Percentiles rank a stretch among this genome's conserved stretches.
Evolutionary conservation across 1,284 basidiomycete species (phyloP).

Genomic region (Sphaerobolus stellatus): DNA sequence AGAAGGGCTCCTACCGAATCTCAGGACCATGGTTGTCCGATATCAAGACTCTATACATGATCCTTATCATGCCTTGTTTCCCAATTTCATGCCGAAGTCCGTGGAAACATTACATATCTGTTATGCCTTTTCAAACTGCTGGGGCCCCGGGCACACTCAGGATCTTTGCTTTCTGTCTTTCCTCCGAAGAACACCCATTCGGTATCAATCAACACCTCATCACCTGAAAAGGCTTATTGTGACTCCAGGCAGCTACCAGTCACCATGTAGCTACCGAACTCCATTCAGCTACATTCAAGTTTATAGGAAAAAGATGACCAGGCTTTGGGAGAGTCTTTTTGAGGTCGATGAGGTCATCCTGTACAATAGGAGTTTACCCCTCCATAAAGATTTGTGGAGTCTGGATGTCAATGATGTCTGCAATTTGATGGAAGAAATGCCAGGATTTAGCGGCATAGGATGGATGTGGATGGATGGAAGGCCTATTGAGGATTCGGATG

Average conservation of each 20-base stretch:
- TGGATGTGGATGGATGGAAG: background rate
- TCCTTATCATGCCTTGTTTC: background rate
- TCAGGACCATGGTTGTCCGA: background rate
- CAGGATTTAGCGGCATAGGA: background rate
- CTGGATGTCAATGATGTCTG: background rate
- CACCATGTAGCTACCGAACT: no score
- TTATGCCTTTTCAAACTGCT: background rate
- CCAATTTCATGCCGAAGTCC: background rate
- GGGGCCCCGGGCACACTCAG: background rate
- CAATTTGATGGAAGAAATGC: background rate
- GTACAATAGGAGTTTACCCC: background rate
- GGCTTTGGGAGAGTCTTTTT: no score
- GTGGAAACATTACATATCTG: background rate
- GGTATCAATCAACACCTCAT: background rate
- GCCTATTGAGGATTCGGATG: no score
- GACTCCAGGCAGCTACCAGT: no score
- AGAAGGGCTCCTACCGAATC: background rate
- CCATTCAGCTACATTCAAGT: no score
- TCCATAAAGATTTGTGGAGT: background rate
- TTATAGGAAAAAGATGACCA: background rate
- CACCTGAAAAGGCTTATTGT: background rate
- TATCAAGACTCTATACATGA: no score
- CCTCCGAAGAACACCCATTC: background rate
- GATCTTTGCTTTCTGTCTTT: background rate
- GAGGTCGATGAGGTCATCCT: background rate